phyloP scores from a whole-genome alignment of 1,284 basidiomycete genomes.

The Microbotryum scabiosae region DNA sequence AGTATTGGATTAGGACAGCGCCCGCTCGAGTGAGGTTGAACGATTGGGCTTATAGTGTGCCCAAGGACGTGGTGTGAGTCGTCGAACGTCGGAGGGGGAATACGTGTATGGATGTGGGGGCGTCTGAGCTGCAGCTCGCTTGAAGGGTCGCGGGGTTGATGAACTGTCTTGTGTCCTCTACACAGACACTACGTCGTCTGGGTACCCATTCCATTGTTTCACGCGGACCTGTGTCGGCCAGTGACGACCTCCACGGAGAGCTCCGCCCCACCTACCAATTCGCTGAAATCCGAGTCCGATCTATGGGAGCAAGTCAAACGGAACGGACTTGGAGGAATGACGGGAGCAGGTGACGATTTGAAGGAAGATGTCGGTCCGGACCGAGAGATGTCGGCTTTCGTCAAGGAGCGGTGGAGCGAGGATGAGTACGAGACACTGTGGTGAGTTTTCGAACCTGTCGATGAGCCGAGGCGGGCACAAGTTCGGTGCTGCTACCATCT shows the following conservation, averaged over 20 bases:
- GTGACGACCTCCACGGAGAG: background rate
- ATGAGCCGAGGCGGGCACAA: background rate
- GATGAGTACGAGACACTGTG: conserved; percentile 69
- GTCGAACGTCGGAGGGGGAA: rapidly evolving
- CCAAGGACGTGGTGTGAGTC: conserved; percentile 9
- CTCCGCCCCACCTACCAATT: conserved; percentile 2
- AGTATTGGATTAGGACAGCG: conserved; percentile 4
- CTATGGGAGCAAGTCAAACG: conserved; percentile 27
- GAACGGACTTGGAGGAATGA: conserved; percentile 64
- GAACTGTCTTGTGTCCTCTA: too few relatives aligned
- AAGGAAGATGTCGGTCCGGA: conserved; percentile 53
- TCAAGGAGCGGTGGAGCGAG: conserved; percentile 57
- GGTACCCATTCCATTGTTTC: conserved; percentile 61
- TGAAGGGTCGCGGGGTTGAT: too few relatives aligned
- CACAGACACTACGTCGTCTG: conserved; percentile 57
- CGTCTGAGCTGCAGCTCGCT: background rate
- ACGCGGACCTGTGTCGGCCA: conserved; percentile 37
- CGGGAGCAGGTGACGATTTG: conserved; percentile 54
- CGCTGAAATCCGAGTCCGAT: conserved; percentile 1
- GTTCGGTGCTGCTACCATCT: background rate
- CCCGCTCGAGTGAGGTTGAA: conserved; percentile 12
- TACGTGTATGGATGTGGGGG: too few relatives aligned
- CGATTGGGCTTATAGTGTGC: conserved; percentile 16
- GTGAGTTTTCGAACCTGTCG: conserved; percentile 49
- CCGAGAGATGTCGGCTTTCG: conserved; percentile 51